Conservation (phyloP, 768 basidiomycete species). For the Cystobasidium tubakii region DNA sequence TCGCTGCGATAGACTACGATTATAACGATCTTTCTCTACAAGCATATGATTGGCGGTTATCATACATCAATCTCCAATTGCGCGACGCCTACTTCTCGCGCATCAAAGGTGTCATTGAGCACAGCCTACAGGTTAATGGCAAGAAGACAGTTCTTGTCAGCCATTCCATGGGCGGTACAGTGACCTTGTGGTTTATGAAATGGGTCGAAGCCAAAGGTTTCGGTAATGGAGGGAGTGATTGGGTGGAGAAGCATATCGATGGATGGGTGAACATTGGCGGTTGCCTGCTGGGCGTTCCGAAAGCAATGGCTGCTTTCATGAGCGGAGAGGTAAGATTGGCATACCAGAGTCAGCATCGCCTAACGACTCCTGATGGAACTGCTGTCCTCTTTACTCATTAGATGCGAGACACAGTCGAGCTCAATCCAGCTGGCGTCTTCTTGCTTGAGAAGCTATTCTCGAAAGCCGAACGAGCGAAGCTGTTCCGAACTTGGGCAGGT, state of each 20-base stretch:
- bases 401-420: constrained; percentile 45
- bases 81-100: constrained; percentile 81
- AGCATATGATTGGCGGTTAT: constrained; percentile 85
- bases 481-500: constrained; percentile 94
- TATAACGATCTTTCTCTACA: constrained; percentile 69
- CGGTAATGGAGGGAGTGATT: constrained; percentile 72
- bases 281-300: constrained; percentile 69
- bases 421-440: constrained; percentile 51
- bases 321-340: constrained; percentile 96
- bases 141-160: constrained; percentile 70
- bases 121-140: constrained; percentile 64
- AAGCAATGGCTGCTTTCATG: constrained; percentile 89
- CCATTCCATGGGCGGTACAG: constrained; percentile 49
- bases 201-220: constrained; percentile 87
- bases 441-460: constrained; percentile 73
- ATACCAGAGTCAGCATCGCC: too few relatives aligned
- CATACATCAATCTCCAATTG: constrained; percentile 83
- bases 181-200: constrained; percentile 46
- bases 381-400: constrained; percentile 53
- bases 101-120: constrained; percentile 68
- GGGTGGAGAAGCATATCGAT: constrained; percentile 93
- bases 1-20: constrained; percentile 87
- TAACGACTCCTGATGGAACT: too few relatives aligned
- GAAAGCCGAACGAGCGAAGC: constrained; percentile 72
- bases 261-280: constrained; percentile 72